phyloP scores from a whole-genome alignment of 1,284 basidiomycete species.

The Apiotrichum sp. region DNA sequence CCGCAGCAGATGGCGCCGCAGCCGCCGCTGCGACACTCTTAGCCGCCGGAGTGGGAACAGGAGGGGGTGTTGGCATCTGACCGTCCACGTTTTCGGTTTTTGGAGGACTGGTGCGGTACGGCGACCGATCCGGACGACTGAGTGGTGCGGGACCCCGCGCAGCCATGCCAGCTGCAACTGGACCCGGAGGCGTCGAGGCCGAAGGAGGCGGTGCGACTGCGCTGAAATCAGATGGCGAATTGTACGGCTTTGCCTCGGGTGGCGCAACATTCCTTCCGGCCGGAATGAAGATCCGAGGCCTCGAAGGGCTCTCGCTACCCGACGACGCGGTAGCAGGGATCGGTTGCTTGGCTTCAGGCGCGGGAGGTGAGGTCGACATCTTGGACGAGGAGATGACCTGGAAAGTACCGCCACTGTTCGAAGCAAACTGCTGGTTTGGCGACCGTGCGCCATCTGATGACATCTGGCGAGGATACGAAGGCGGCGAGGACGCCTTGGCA shows the following conservation, averaged over 20 bases:
- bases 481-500: background rate
- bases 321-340: background rate
- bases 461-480: background rate
- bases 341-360: background rate
- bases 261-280: background rate
- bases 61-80: too few species aligned
- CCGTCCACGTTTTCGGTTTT: too few species aligned
- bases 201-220: background rate
- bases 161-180: background rate
- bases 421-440: background rate
- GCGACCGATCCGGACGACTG: background rate
- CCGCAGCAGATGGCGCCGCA: background rate
- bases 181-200: background rate
- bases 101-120: background rate
- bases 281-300: constrained; percentile 1
- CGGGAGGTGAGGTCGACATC: background rate
- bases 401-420: constrained; percentile 1
- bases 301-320: background rate
- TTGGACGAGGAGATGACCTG: background rate
- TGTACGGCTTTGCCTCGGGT: background rate
- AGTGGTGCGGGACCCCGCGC: constrained; percentile 1
- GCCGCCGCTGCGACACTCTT: background rate
- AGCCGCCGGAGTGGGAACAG: background rate
- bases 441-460: background rate
- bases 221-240: background rate